Conservation (phyloP, 257 asterid genomes). For the Lithospermum erythrorhizon region DNA sequence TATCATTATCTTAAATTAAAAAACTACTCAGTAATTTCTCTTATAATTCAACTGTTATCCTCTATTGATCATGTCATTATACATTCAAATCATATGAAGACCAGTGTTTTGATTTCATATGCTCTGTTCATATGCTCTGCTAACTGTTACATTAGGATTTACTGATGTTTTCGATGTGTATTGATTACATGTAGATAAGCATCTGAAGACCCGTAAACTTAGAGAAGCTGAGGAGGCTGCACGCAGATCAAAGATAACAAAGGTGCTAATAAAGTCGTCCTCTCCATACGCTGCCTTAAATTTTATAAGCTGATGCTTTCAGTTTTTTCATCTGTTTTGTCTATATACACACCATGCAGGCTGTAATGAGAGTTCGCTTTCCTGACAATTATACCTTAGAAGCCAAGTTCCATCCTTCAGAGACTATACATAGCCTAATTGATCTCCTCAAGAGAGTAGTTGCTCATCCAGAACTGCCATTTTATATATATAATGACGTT, state of each 20-base stretch:
- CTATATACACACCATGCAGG: constrained; percentile 29
- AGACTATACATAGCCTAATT: constrained; percentile 61
- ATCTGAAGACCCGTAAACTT: constrained; percentile 71
- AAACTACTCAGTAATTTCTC: too few relatives aligned
- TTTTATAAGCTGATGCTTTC: neutral
- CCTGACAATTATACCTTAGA: constrained; percentile 85
- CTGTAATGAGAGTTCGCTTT: constrained; percentile 79
- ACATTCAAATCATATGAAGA: too few relatives aligned
- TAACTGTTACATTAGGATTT: constrained; percentile 1
- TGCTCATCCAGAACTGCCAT: constrained; percentile 59
- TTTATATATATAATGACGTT: constrained; percentile 58
- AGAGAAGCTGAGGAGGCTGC: constrained; percentile 91
- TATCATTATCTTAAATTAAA: too few relatives aligned
- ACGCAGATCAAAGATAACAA: constrained; percentile 73
- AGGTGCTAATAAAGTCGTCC: constrained; percentile 41
- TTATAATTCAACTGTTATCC: too few relatives aligned
- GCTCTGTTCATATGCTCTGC: too few relatives aligned
- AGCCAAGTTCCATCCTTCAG: constrained; percentile 81
- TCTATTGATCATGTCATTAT: too few relatives aligned
- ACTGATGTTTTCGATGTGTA: constrained; percentile 8
- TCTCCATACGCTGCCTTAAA: neutral
- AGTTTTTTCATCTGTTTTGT: neutral
- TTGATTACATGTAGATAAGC: constrained; percentile 40
- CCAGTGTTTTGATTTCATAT: too few relatives aligned
- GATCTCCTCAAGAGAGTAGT: constrained; percentile 64